phyloP scores from a whole-genome alignment of 805 yeast species.

The Metschnikowia lochheadii region DNA sequence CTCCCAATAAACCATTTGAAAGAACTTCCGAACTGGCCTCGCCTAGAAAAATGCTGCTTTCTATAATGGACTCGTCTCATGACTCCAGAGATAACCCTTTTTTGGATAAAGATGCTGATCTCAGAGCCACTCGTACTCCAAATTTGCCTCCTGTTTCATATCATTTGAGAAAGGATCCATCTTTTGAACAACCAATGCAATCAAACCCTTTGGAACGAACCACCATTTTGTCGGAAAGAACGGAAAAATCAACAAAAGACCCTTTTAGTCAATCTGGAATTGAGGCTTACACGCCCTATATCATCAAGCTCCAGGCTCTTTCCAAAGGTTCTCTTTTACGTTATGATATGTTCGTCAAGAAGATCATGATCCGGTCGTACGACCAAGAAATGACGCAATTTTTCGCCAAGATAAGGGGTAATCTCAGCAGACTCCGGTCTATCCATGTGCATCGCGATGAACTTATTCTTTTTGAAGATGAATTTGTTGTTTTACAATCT shows the following conservation, averaged over 20 bases:
- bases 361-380: conserved; percentile 57
- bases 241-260: no score
- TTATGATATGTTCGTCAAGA: conserved; percentile 58
- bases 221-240: no score
- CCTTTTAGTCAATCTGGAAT: background rate
- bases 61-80: background rate
- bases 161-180: background rate
- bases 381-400: conserved; percentile 46
- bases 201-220: no score
- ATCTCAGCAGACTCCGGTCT: conserved; percentile 28
- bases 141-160: background rate
- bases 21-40: no score
- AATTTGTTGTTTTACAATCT: conserved; percentile 39
- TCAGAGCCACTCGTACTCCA: conserved; percentile 1
- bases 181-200: no score
- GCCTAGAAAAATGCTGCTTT: background rate
- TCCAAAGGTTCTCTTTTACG: conserved; percentile 68
- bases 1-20: no score
- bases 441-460: conserved; percentile 35
- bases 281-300: conserved; percentile 17
- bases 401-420: conserved; percentile 52
- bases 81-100: background rate
- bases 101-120: background rate
- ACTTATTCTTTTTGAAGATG: conserved; percentile 24
- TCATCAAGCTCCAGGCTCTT: conserved; percentile 60